A percentile compares a stretch with the other conserved stretches of the same genome.
These are phyloP conservation scores for Thalia dealbata DNA, from an alignment of 176 grass and related monocot genomes.

Conservation along the genomic window DNA sequence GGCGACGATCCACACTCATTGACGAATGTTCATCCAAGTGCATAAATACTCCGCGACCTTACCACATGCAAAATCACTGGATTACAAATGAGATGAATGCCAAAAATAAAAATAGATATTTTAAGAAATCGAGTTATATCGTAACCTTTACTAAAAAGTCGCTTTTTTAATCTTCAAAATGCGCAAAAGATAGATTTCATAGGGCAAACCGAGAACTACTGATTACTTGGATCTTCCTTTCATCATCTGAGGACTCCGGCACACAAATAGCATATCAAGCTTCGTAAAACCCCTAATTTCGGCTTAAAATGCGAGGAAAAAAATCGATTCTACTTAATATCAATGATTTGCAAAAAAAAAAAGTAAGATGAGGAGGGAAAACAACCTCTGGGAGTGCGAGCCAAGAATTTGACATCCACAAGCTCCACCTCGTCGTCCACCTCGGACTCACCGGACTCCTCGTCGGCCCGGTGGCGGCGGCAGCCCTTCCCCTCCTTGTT, in stretches of 20 bases:
- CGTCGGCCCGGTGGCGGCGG: neutral
- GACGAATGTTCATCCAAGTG: neutral
- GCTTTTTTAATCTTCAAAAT: neutral
- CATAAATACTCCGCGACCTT: neutral
- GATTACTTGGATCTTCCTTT: neutral
- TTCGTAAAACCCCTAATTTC: neutral
- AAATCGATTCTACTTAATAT: neutral
- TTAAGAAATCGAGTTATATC: too few species aligned
- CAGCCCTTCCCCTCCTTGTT: constrained; percentile 6
- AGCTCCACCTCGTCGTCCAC: constrained; percentile 14
- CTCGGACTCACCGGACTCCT: constrained; percentile 50
- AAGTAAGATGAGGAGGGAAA: neutral
- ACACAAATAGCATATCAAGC: neutral
- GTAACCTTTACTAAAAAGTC: neutral
- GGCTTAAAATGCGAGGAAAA: neutral
- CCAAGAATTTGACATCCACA: constrained; percentile 9
- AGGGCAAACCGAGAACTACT: too few species aligned
- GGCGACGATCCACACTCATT: too few species aligned
- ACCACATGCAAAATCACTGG: too few species aligned
- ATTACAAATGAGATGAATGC: too few species aligned
- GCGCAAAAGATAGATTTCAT: too few species aligned
- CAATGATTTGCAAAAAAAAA: neutral
- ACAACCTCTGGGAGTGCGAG: neutral
- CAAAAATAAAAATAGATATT: too few species aligned
- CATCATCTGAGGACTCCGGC: too few species aligned